Evolutionary conservation across 1,139 yeast genomes (phyloP).

Genomic region (Geotrichum reessii): DNA sequence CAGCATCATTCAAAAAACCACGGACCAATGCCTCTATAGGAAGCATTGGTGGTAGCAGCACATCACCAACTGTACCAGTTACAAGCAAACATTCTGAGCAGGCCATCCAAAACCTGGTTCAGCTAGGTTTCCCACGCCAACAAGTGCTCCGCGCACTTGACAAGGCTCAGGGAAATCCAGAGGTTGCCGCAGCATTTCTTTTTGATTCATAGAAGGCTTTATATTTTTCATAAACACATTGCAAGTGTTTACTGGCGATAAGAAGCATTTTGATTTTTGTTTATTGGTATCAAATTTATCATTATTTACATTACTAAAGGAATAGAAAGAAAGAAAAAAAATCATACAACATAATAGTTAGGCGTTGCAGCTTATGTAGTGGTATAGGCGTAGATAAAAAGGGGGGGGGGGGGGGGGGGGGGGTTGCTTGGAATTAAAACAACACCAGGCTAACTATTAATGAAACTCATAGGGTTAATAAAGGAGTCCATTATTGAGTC

Average conservation of each 20-base stretch:
- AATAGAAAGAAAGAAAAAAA: background rate
- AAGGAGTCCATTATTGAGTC: conserved; percentile 10
- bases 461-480: conserved; percentile 14
- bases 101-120: conserved; percentile 50
- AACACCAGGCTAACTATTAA: conserved; percentile 4
- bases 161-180: conserved; percentile 69
- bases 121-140: conserved; percentile 62
- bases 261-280: background rate
- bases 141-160: conserved; percentile 64
- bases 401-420: background rate
- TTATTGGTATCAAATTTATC: background rate
- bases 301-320: background rate
- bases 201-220: conserved; percentile 38
- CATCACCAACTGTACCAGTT: conserved; percentile 20
- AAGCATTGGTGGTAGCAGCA: conserved; percentile 20
- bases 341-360: background rate
- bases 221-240: background rate
- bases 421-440: background rate
- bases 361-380: background rate
- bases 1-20: conserved; percentile 19
- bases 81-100: conserved; percentile 38
- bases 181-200: conserved; percentile 74
- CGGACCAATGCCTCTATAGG: conserved; percentile 19
- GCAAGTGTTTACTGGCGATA: conserved; percentile 2
- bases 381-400: background rate